phyloP scores from a whole-genome alignment of 805 yeast species.

The Suhomyces xylopsoci region DNA sequence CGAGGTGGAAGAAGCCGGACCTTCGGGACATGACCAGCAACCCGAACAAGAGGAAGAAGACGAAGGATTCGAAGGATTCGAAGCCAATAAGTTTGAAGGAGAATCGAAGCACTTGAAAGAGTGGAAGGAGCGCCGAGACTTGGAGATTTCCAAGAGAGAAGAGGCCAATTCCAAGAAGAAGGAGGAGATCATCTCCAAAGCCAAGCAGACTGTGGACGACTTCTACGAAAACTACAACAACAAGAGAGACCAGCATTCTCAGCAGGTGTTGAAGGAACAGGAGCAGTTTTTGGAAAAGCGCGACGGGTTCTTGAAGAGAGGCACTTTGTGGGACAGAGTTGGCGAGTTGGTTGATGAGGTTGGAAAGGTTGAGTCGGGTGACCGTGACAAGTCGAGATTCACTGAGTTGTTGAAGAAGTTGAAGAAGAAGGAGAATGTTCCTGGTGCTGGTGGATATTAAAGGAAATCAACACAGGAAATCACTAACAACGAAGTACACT shows the following conservation, averaged over 20 bases:
- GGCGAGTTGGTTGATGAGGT: constrained; percentile 47
- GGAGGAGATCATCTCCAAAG: constrained; percentile 66
- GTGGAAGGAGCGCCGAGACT: constrained; percentile 80
- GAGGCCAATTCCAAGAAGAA: constrained; percentile 62
- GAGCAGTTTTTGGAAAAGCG: constrained; percentile 68
- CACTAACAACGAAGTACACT: too few relatives aligned
- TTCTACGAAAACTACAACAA: constrained; percentile 87
- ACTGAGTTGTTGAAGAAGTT: constrained; percentile 61
- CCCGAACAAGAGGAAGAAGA: constrained; percentile 31
- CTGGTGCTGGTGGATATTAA: constrained; percentile 62
- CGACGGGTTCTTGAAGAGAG: constrained; percentile 54
- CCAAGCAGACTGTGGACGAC: constrained; percentile 81
- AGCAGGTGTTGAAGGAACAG: constrained; percentile 63
- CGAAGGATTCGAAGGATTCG: constrained; percentile 40
- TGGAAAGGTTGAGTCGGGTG: constrained; percentile 39
- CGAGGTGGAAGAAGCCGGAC: constrained; percentile 42
- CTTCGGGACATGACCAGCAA: constrained; percentile 16
- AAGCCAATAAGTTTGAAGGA: constrained; percentile 20
- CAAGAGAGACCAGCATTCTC: constrained; percentile 70
- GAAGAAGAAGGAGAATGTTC: constrained; percentile 68
- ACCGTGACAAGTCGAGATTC: constrained; percentile 68
- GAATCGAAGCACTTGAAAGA: constrained; percentile 55
- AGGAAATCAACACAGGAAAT: too few relatives aligned
- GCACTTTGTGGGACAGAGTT: constrained; percentile 54
- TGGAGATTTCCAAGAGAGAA: constrained; percentile 80